Percentiles rank a stretch among this genome's conserved stretches.
phyloP scores from a whole-genome alignment of 202 grass and related monocot genomes.

The Panicum hallii region DNA sequence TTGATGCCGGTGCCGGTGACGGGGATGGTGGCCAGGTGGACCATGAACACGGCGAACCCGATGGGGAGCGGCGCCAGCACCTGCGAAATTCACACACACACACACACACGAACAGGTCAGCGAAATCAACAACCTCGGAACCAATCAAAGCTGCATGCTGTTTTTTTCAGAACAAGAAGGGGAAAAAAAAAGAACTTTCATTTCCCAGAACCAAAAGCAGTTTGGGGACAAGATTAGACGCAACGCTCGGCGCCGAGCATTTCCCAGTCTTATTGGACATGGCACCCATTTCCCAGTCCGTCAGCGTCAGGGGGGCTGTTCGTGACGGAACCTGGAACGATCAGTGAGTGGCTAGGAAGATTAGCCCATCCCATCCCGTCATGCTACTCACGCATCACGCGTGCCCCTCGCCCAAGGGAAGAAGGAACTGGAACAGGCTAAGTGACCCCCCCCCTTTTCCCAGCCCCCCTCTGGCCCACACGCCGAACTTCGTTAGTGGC shows the following conservation, averaged over 20 bases:
- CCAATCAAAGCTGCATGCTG: too few species aligned
- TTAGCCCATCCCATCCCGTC: not conserved
- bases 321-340: not conserved
- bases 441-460: not conserved
- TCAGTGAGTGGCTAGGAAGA: constrained; percentile 5
- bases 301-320: not conserved
- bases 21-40: constrained; percentile 86
- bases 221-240: too few species aligned
- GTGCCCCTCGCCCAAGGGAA: not conserved
- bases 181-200: too few species aligned
- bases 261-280: not conserved
- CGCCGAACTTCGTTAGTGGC: not conserved
- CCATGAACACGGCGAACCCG: constrained; percentile 93
- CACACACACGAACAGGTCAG: too few species aligned
- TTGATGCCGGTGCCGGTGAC: constrained; percentile 93
- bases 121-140: too few species aligned
- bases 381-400: not conserved
- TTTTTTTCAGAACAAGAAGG: too few species aligned
- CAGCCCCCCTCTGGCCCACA: not conserved
- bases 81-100: constrained; percentile 6
- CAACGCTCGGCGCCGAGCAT: too few species aligned
- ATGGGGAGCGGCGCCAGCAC: constrained; percentile 86
- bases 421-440: not conserved
- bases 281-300: not conserved
- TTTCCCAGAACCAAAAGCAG: too few species aligned